Evolutionary conservation across 257 asterid species (phyloP).

Genomic region (Lantana camara): DNA sequence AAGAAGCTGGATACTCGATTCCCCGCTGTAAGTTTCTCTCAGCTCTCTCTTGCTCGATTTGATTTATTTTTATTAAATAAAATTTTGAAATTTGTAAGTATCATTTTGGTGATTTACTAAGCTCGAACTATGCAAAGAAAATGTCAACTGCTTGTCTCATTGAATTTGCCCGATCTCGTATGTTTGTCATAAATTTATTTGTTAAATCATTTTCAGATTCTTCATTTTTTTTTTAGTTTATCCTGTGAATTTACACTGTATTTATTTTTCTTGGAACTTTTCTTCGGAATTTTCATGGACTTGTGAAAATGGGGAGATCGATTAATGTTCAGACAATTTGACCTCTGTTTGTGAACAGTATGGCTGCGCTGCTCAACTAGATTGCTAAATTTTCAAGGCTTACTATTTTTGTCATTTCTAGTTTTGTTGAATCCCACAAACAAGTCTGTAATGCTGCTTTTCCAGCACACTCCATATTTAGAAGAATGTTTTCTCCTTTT

Average conservation of each 20-base stretch:
- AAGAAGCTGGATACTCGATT: slow-evolving; percentile 82
- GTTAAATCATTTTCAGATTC: not conserved
- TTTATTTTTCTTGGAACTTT: not conserved
- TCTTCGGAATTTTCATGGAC: slow-evolving; percentile 2
- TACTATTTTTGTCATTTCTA: not conserved
- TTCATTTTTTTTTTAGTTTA: not conserved
- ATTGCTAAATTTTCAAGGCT: not conserved
- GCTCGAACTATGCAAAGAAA: not conserved
- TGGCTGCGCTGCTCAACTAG: slow-evolving; percentile 9
- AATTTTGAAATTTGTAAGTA: slow-evolving; percentile 4
- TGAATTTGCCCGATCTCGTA: slow-evolving; percentile 21
- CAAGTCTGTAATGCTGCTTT: not conserved
- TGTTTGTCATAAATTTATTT: not conserved
- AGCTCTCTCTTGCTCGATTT: not conserved
- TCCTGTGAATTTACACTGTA: not conserved
- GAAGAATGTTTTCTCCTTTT: not conserved
- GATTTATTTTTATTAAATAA: not conserved
- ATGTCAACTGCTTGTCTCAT: not conserved
- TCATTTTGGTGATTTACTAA: not conserved
- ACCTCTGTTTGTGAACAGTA: slow-evolving; percentile 4
- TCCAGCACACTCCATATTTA: not conserved
- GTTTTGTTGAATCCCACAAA: not conserved
- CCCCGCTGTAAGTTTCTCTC: slow-evolving; percentile 58
- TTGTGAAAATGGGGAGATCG: not conserved
- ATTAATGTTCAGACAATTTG: not conserved